A percentile compares a stretch with the other conserved stretches of the same genome.
These are phyloP conservation scores for Pilaira anomala DNA, from an alignment of 192 early-diverging fungal genomes.

Conservation along the genomic window DNA sequence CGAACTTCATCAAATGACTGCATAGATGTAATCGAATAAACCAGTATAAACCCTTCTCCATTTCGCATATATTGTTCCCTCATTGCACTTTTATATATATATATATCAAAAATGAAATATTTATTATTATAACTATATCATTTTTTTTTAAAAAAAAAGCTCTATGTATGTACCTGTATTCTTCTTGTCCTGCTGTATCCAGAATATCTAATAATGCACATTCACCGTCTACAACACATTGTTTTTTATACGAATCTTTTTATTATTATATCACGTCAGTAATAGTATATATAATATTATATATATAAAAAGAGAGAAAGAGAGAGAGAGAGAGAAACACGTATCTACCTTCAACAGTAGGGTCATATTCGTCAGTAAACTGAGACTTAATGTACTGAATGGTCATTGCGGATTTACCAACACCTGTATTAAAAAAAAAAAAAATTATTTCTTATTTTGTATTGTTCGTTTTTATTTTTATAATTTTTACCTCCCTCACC, in stretches of 20 bases:
- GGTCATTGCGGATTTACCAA: conserved; percentile 79
- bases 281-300: no score
- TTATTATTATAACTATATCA: no score
- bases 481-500: conserved; percentile 45
- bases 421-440: conserved; percentile 30
- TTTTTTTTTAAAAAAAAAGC: conserved; percentile 32
- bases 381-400: conserved; percentile 80
- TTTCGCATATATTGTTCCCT: conserved; percentile 77
- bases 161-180: conserved; percentile 54
- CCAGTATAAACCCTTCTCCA: conserved; percentile 82
- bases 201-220: conserved; percentile 88
- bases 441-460: no score
- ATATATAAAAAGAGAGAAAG: neutral
- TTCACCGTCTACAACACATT: conserved; percentile 88
- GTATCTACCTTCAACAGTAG: conserved; percentile 78
- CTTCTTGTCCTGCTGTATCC: conserved; percentile 96
- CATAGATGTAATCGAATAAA: conserved; percentile 75
- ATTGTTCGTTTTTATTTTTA: no score
- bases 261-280: neutral
- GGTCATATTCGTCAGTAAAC: conserved; percentile 90
- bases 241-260: conserved; percentile 92
- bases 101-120: neutral
- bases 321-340: neutral
- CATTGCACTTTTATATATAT: conserved; percentile 37
- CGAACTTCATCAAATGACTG: conserved; percentile 73